Evolutionary conservation across 2,329 filamentous ascomycete species (phyloP), one percentile per base, ranked within the genome.

Genomic region (Aaosphaeria pasadenensis): DNA sequence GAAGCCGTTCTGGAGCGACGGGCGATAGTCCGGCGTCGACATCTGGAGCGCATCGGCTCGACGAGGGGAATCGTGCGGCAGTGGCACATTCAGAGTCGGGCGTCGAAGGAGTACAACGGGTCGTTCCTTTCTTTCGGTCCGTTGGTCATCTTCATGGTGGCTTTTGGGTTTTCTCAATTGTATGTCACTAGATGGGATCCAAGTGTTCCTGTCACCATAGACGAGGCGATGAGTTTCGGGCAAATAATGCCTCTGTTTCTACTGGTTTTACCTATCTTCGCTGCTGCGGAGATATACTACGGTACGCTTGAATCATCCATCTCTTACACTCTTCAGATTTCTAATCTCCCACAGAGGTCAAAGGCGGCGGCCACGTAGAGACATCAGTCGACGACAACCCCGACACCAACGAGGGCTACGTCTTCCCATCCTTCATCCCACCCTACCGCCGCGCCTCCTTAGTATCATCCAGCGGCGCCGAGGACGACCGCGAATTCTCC

Each of bases 211-310:
- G 35, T 55, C 6, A 46, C 50, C 5, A 36, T 54, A 7, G 45
- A 55, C 11, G 39, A 47, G 4, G 43, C 9, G 5, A 56, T 57
- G 51, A 48, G 51, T 2, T 50, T 59, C 39, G 51, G 54, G 7
- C 53, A 59, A 39, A 56, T 59, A 3, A 54, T 45, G 6, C 43
- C 56, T 5, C 6, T 59, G 6, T 39, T 53, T 11, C 43, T 53
- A 3, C 42, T 56, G n/a, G 35, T 47, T 5, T 43, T 59, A 7
- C 54, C 51, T n/a, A 46, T 50, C 9, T 43, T 51, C 5, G 52
- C 52, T 6, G 56, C 53, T 31, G 39, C 32, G 5, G 51, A 45
- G 17, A 45, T 45, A 7, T 39, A 39, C 35, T 24, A 45, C 30
- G 43, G 43, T 45, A 39, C 2, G 33, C n/a, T 36, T 9, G n/a